Percentiles rank a stretch among this genome's conserved stretches.
phyloP scores from a whole-genome alignment of 495 filamentous ascomycete genomes.

The Xylaria curta region DNA sequence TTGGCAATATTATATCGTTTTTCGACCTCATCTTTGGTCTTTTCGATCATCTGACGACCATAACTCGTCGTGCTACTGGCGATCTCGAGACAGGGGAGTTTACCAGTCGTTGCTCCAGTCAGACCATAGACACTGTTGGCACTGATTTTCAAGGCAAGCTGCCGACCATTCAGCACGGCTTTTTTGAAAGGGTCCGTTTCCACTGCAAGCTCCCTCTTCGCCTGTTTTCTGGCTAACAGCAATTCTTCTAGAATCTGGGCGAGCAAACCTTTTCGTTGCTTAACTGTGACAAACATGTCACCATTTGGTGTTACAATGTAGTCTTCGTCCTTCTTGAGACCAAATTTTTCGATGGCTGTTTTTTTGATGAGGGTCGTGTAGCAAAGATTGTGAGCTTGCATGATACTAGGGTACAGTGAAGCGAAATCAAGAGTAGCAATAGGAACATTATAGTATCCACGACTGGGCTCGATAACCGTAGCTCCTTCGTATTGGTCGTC shows the following conservation, averaged over 20 bases:
- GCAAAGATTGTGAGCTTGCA: slow-evolving; percentile 97
- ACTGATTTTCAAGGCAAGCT: slow-evolving; percentile 94
- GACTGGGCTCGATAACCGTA: slow-evolving; percentile 93
- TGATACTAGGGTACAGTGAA: slow-evolving; percentile 97
- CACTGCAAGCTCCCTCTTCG: slow-evolving; percentile 86
- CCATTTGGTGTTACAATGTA: slow-evolving; percentile 95
- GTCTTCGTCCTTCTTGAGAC: slow-evolving; percentile 82
- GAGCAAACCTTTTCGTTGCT: slow-evolving; percentile 89
- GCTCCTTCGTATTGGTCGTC: slow-evolving; percentile 96
- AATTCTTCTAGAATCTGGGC: slow-evolving; percentile 96
- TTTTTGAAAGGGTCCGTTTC: slow-evolving; percentile 98
- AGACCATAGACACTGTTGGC: slow-evolving; percentile 98
- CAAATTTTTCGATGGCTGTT: slow-evolving; percentile 72
- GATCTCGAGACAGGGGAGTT: slow-evolving; percentile 92
- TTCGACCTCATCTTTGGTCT: slow-evolving; percentile 93
- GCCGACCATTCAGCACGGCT: slow-evolving; percentile 95
- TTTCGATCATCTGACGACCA: slow-evolving; percentile 98
- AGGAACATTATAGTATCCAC: slow-evolving; percentile 91
- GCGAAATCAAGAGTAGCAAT: slow-evolving; percentile 99
- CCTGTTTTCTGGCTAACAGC: slow-evolving; percentile 85
- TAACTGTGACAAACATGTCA: slow-evolving; percentile 89
- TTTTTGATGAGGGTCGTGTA: slow-evolving; percentile 95
- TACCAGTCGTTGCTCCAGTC: slow-evolving; percentile 94
- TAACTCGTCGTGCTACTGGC: slow-evolving; percentile 96
- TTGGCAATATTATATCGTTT: slow-evolving; percentile 86